Conservation (phyloP, 805 yeast species). For the Komagataella ulmi region DNA sequence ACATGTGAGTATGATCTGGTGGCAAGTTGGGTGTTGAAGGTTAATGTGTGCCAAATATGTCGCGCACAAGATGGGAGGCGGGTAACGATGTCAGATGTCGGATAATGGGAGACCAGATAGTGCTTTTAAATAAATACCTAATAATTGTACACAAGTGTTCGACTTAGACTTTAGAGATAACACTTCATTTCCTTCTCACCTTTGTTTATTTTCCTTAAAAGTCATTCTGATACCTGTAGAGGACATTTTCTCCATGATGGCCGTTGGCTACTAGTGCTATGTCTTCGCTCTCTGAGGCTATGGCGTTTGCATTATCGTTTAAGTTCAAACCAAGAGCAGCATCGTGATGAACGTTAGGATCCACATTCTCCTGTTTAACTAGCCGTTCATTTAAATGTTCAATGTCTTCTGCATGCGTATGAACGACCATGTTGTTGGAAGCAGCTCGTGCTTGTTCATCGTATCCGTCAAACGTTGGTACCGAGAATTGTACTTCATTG, state of each 20-base stretch:
- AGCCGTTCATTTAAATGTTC: background rate
- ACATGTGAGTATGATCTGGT: background rate
- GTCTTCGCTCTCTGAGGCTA: constrained; percentile 18
- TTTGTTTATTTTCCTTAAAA: constrained; percentile 4
- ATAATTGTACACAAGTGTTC: background rate
- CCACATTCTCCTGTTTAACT: constrained; percentile 3
- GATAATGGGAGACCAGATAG: background rate
- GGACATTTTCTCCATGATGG: constrained; percentile 18
- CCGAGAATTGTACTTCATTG: background rate
- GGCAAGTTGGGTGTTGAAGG: background rate
- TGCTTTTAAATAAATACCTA: too few relatives aligned
- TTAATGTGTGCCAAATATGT: background rate
- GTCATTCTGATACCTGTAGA: constrained; percentile 15
- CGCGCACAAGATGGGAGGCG: background rate
- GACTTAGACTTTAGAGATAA: background rate
- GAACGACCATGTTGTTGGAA: background rate
- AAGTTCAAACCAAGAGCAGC: constrained; percentile 15
- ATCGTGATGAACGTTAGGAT: constrained; percentile 12
- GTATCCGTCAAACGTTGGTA: background rate
- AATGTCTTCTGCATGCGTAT: background rate
- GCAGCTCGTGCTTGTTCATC: background rate
- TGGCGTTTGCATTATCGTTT: constrained; percentile 17
- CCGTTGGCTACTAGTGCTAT: constrained; percentile 20
- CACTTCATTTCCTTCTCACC: background rate
- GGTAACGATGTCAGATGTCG: background rate